Conservation (phyloP, 306 rosid genomes). For the Calophaca sinica region DNA sequence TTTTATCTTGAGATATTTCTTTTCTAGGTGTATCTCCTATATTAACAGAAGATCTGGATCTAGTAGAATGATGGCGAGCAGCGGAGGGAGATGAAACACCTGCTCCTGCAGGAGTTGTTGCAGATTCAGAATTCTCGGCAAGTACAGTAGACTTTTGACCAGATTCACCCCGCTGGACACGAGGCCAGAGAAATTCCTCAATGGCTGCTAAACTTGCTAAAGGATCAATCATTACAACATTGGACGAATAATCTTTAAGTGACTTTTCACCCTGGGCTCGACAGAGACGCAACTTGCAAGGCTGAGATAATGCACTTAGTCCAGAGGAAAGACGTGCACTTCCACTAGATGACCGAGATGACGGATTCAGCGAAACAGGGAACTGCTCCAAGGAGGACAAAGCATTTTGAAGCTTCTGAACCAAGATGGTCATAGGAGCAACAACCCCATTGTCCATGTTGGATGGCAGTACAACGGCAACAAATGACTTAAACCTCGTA, state of each 20-base stretch:
- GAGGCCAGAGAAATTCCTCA: constrained; percentile 93
- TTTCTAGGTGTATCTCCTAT: constrained; percentile 71
- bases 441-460: constrained; percentile 45
- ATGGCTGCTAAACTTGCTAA: constrained; percentile 90
- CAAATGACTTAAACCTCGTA: constrained; percentile 75
- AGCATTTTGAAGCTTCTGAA: constrained; percentile 93
- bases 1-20: constrained; percentile 76
- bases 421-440: constrained; percentile 74
- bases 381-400: constrained; percentile 89
- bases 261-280: constrained; percentile 90
- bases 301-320: constrained; percentile 81
- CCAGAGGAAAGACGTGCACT: constrained; percentile 91
- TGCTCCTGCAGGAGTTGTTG: constrained; percentile 61
- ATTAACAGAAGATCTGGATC: constrained; percentile 78
- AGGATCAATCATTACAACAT: constrained; percentile 87
- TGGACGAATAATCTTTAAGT: constrained; percentile 88
- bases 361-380: constrained; percentile 85
- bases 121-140: constrained; percentile 76
- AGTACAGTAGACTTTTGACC: constrained; percentile 70
- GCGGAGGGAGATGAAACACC: constrained; percentile 70
- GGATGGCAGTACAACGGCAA: constrained; percentile 78
- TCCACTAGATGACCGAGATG: constrained; percentile 81
- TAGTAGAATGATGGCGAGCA: constrained; percentile 72
- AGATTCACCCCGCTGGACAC: constrained; percentile 81
- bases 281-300: constrained; percentile 83